Evolutionary conservation across 1,284 basidiomycete genomes (phyloP).

Genomic region (Ustilago hordei): DNA sequence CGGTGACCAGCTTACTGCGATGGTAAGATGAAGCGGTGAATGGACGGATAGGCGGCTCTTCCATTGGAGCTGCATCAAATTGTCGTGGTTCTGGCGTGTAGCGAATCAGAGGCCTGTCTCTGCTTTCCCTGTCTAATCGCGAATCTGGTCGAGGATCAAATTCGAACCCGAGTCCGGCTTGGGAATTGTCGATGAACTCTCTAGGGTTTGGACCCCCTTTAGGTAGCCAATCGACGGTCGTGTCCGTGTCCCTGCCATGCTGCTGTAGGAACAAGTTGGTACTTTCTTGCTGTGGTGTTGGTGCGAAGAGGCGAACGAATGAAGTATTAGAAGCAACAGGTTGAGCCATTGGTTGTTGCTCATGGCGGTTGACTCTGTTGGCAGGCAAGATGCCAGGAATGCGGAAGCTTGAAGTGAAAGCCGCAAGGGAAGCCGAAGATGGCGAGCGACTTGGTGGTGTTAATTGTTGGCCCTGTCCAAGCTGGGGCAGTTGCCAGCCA

Average conservation of each 20-base stretch:
- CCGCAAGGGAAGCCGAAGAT: constrained; percentile 21
- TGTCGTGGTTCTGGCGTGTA: background rate
- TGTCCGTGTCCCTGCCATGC: background rate
- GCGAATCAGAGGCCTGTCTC: background rate
- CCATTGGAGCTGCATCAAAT: background rate
- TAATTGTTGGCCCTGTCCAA: background rate
- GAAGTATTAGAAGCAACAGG: background rate
- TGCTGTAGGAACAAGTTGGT: background rate
- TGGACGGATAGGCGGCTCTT: constrained; percentile 22
- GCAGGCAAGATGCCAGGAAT: constrained; percentile 32
- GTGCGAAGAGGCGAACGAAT: constrained; percentile 29
- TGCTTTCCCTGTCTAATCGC: background rate
- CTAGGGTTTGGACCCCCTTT: constrained; percentile 18
- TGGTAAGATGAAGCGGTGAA: constrained; percentile 50
- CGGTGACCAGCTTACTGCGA: constrained; percentile 38
- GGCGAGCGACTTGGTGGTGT: constrained; percentile 5
- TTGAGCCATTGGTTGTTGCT: background rate
- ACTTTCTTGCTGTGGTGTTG: constrained; percentile 19
- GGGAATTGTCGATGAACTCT: constrained; percentile 24
- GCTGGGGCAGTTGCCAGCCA: background rate
- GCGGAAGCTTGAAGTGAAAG: constrained; percentile 37
- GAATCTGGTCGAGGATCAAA: background rate
- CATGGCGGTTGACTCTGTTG: background rate
- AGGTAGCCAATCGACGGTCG: constrained; percentile 13
- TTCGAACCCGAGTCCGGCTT: background rate